Conservation (phyloP, 306 rosid species). For the Begonia fuchsioides region DNA sequence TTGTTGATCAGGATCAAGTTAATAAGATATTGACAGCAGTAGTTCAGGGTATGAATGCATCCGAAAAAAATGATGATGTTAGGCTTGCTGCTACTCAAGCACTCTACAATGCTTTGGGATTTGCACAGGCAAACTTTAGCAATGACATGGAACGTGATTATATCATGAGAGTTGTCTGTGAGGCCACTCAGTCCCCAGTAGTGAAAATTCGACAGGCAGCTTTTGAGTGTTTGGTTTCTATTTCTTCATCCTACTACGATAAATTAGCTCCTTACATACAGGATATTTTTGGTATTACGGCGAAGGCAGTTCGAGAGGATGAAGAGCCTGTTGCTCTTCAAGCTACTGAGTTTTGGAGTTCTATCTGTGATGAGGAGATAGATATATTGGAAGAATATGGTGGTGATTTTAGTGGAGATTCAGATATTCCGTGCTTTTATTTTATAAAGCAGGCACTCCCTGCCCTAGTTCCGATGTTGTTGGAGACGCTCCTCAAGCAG, state of each 20-base stretch:
- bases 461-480: constrained; percentile 64
- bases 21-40: constrained; percentile 79
- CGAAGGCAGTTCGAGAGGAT: constrained; percentile 85
- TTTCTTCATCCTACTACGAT: constrained; percentile 79
- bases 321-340: constrained; percentile 92
- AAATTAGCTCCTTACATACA: constrained; percentile 69
- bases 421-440: constrained; percentile 70
- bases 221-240: constrained; percentile 80
- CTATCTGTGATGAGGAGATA: constrained; percentile 89
- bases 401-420: constrained; percentile 66
- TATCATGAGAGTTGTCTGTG: constrained; percentile 86
- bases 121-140: constrained; percentile 86
- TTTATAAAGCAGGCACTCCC: constrained; percentile 86
- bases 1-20: constrained; percentile 61
- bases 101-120: constrained; percentile 70
- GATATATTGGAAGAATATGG: constrained; percentile 85
- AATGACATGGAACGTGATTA: constrained; percentile 85
- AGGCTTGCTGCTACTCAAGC: constrained; percentile 67
- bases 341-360: constrained; percentile 93
- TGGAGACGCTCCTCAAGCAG: constrained; percentile 80
- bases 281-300: constrained; percentile 67
- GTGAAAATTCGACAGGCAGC: constrained; percentile 66
- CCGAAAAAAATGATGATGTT: constrained; percentile 56
- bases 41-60: constrained; percentile 72
- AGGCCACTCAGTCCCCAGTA: constrained; percentile 75